Percentiles rank a stretch among this genome's conserved stretches.
Conservation (phyloP, 2,329 filamentous ascomycete species). For the Taxawa tesnikishii region DNA sequence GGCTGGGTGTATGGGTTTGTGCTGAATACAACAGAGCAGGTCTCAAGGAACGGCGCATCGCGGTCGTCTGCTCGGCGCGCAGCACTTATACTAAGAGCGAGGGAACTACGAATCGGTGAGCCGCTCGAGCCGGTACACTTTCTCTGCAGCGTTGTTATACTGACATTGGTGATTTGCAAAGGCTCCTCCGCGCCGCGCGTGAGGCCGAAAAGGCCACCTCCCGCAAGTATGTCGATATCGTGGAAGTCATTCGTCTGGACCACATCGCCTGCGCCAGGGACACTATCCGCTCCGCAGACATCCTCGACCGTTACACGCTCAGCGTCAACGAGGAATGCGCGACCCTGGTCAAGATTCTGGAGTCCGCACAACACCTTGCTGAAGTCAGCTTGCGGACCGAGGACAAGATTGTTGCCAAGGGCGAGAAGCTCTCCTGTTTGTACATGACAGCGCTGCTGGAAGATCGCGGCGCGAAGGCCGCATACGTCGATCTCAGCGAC, state of each 20-base stretch:
- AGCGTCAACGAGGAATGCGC: slow-evolving; percentile 70
- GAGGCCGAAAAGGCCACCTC: slow-evolving; percentile 29
- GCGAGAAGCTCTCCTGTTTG: slow-evolving; percentile 88
- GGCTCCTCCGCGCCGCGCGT: slow-evolving; percentile 34
- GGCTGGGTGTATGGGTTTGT: slow-evolving; percentile 1
- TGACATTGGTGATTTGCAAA: too few relatives aligned
- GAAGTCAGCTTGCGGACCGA: slow-evolving; percentile 39
- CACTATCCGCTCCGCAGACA: slow-evolving; percentile 24
- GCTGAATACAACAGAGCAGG: slow-evolving; percentile 26
- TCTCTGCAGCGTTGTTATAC: too few relatives aligned
- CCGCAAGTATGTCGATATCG: slow-evolving; percentile 55
- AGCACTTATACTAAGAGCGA: slow-evolving; percentile 90
- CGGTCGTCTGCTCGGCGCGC: slow-evolving; percentile 89
- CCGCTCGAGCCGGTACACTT: slow-evolving; percentile 18
- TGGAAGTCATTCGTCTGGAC: slow-evolving; percentile 70
- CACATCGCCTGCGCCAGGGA: slow-evolving; percentile 61
- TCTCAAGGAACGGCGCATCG: slow-evolving; percentile 59
- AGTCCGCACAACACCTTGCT: slow-evolving; percentile 46
- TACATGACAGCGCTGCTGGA: slow-evolving; percentile 79
- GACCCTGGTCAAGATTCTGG: slow-evolving; percentile 62
- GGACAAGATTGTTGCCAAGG: slow-evolving; percentile 78
- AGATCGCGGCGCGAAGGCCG: slow-evolving; percentile 68
- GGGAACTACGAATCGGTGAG: slow-evolving; percentile 88
- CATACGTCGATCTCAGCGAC: slow-evolving; percentile 83
- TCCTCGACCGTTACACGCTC: slow-evolving; percentile 43